phyloP scores from a whole-genome alignment of 805 yeast genomes.

The Debaryomyces castellii region DNA sequence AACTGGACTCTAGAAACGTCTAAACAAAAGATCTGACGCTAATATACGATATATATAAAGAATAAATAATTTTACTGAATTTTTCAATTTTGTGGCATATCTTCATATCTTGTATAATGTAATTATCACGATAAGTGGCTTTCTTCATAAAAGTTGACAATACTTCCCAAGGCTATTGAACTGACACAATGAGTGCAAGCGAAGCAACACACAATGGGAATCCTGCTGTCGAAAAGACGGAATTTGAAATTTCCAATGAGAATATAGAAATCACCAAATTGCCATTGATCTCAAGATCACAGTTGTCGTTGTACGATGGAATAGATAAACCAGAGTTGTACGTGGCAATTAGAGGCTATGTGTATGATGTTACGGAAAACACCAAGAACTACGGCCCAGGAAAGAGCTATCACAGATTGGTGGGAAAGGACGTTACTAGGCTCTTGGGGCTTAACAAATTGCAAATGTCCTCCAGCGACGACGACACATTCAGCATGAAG shows the following conservation, averaged over 20 bases:
- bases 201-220: not conserved
- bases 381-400: conserved; percentile 74
- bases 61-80: not conserved
- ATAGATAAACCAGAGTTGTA: conserved; percentile 43
- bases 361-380: conserved; percentile 77
- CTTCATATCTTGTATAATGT: not conserved
- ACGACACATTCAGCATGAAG: conserved; percentile 3
- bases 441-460: conserved; percentile 66
- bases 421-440: conserved; percentile 76
- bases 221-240: conserved; percentile 8
- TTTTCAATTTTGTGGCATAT: not conserved
- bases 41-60: not conserved
- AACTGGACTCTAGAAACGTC: not conserved
- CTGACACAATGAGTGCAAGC: not conserved
- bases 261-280: conserved; percentile 27
- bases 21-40: not conserved
- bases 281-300: conserved; percentile 33
- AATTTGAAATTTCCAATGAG: conserved; percentile 29
- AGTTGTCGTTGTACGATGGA: conserved; percentile 36
- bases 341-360: conserved; percentile 72
- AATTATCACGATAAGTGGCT: not conserved
- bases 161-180: not conserved
- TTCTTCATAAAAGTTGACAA: not conserved
- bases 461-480: conserved; percentile 15
- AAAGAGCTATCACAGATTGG: conserved; percentile 65